Conservation (phyloP, 176 grass and related monocot genomes). For the Ensete ventricosum region DNA sequence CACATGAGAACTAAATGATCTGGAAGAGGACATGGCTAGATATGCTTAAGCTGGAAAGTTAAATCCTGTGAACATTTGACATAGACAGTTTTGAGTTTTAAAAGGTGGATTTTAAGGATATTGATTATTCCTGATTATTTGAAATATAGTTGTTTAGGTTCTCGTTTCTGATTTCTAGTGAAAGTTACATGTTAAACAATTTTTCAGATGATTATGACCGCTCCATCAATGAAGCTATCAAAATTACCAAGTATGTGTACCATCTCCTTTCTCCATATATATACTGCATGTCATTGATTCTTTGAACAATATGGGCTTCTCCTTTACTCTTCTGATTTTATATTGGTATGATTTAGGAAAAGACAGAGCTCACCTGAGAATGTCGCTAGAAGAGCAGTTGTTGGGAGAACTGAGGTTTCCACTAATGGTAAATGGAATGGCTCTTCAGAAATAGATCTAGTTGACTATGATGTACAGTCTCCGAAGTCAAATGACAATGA, state of each 20-base stretch:
- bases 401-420: conserved; percentile 43
- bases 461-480: conserved; percentile 38
- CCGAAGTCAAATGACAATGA: conserved; percentile 60
- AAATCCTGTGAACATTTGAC: no score
- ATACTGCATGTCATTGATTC: neutral
- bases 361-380: conserved; percentile 51
- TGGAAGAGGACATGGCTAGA: no score
- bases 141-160: neutral
- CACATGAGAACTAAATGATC: no score
- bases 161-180: neutral
- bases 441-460: conserved; percentile 35
- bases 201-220: conserved; percentile 95
- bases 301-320: neutral
- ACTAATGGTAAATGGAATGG: conserved; percentile 75
- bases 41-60: no score
- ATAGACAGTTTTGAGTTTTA: neutral
- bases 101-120: neutral
- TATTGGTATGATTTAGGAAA: conserved; percentile 33
- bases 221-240: conserved; percentile 97
- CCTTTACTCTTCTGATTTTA: neutral
- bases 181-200: conserved; percentile 1
- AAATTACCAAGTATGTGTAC: conserved; percentile 74
- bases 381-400: conserved; percentile 44
- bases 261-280: conserved; percentile 15
- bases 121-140: neutral